These are phyloP conservation scores for Pholiota molesta DNA, from an alignment of 768 basidiomycete species.

Conservation along the genomic window DNA sequence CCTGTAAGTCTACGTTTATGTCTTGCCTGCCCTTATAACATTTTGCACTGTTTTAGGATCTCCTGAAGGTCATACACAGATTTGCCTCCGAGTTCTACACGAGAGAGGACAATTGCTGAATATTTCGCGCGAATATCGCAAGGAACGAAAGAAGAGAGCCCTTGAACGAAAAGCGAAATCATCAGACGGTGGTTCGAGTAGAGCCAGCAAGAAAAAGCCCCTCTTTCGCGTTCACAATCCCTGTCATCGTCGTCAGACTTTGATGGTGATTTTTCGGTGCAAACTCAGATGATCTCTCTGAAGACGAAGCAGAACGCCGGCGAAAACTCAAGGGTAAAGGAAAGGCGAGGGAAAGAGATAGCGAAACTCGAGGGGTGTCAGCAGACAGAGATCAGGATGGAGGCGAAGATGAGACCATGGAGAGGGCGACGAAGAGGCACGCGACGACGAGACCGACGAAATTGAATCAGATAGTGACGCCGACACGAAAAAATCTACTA, in stretches of 20 bases:
- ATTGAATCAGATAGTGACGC: conserved; percentile 7
- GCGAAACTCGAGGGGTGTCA: background rate
- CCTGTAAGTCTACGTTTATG: conserved; percentile 5
- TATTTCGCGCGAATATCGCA: conserved; percentile 47
- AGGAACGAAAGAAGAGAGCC: conserved; percentile 38
- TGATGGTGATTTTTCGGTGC: background rate
- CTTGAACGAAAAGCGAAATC: conserved; percentile 16
- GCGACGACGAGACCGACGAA: conserved; percentile 6
- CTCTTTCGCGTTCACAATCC: background rate
- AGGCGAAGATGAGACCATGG: background rate
- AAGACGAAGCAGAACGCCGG: background rate
- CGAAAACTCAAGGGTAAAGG: background rate
- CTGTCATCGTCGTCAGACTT: background rate
- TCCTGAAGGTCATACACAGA: conserved; percentile 52
- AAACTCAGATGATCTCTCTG: background rate
- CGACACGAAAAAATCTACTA: background rate
- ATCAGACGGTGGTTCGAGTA: background rate
- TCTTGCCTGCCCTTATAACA: background rate
- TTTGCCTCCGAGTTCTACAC: conserved; percentile 57
- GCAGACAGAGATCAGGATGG: background rate
- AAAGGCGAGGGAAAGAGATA: background rate
- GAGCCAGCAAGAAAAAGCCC: background rate
- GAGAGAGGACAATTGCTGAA: conserved; percentile 64
- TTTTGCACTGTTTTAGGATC: conserved; percentile 36
- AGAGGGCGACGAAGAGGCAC: conserved; percentile 20